Evolutionary conservation across 129 eudicot genomes (phyloP).

Genomic region (Artemisia argyi): DNA sequence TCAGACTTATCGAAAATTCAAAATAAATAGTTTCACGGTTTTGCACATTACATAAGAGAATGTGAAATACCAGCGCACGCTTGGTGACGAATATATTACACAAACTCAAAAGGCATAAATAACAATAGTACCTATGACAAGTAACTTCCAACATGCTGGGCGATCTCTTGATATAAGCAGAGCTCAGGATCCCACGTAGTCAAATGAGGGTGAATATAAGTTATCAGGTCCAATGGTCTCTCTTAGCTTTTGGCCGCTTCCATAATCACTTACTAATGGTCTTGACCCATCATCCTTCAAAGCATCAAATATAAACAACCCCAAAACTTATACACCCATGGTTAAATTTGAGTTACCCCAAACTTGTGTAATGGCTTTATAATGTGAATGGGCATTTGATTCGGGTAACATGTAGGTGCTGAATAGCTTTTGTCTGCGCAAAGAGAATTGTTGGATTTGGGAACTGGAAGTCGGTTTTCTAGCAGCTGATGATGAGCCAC

Average conservation of each 20-base stretch:
- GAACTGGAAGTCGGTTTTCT: slow-evolving; percentile 49
- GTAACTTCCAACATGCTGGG: too few relatives aligned
- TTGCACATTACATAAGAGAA: too few relatives aligned
- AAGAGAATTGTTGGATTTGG: slow-evolving; percentile 72
- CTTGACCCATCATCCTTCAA: slow-evolving; percentile 53
- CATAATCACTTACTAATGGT: slow-evolving; percentile 33
- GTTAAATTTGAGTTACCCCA: slow-evolving; percentile 79
- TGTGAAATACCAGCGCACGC: too few relatives aligned
- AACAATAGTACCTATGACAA: too few relatives aligned
- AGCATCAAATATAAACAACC: slow-evolving; percentile 67
- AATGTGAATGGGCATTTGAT: slow-evolving; percentile 59
- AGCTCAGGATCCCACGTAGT: too few relatives aligned
- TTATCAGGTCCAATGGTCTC: slow-evolving; percentile 32
- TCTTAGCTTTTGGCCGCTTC: slow-evolving; percentile 37
- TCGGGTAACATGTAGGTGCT: slow-evolving; percentile 67
- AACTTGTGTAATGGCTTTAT: slow-evolving; percentile 79
- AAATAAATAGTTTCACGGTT: too few relatives aligned
- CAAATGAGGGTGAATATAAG: too few relatives aligned
- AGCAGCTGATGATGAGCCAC: slow-evolving; percentile 38
- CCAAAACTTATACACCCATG: slow-evolving; percentile 78
- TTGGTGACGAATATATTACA: too few relatives aligned
- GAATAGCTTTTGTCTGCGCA: slow-evolving; percentile 69
- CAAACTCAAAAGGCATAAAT: too few relatives aligned
- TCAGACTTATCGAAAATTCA: too few relatives aligned
- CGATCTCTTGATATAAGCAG: too few relatives aligned